Evolutionary conservation across 179 eudicot species (phyloP), one percentile per base, ranked within the genome.

Genomic region (Heliamphora pulchella): DNA sequence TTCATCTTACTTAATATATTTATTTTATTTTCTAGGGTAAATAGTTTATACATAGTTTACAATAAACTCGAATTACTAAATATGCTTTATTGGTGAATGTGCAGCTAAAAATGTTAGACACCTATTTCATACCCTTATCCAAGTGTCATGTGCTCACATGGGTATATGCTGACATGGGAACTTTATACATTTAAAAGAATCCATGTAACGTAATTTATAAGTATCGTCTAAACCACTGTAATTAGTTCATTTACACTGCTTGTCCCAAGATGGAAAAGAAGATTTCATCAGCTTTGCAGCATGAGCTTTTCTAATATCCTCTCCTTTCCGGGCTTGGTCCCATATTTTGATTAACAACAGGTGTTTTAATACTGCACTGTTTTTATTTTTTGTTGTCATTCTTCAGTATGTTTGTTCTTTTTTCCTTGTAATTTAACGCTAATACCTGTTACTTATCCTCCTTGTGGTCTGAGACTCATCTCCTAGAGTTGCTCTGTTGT

Each of bases 401-500:
- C n/a, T 13, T 14, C 8, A 8, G 18, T n/a, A 76, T 44, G 22
- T 76, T 15, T 3, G 43, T 41, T 31, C 17, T 1, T 75, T 10
- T 41, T 55, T 74, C 54, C 17, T 5, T 14, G 9, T 20, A 74
- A 10, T 31, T 67, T 15, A 14, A n/a, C 31, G 1, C 51, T 62
- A 51, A 39, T 13, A 53, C 73, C 53, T 44, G 14, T 50, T 17
- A 39, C 48, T 59, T 44, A 5, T 50, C 55, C 51, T 71, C 18
- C 66, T 59, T 75, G 8, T 41, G 78, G 53, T 57, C 39, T 75
- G 44, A n/a, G 78, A n/a, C 39, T 39, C n/a, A 10, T 75, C 41
- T 48, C 57, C 15, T 31, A 11, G 57, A 51, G 11, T 20, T 20
- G 14, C 2, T 41, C 2, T 63, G 55, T 66, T 63, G 7, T 18